Conservation (phyloP, 306 rosid species). For the Glycine tomentella region DNA sequence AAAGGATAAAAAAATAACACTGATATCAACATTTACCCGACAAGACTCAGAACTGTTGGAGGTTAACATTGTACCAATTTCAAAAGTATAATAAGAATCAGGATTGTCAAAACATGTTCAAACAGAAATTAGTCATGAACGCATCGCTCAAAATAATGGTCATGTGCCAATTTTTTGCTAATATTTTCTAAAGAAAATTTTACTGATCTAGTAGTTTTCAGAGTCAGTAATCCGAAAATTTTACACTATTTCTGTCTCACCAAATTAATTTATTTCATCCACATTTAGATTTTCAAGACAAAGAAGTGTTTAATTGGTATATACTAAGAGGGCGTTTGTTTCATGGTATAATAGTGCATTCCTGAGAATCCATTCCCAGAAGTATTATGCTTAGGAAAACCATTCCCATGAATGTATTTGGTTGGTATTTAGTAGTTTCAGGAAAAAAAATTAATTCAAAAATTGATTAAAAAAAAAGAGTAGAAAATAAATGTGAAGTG, state of each 20-base stretch:
- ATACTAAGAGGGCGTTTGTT: not conserved
- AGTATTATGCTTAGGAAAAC: no score
- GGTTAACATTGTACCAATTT: not conserved
- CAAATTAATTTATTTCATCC: slow-evolving; percentile 18
- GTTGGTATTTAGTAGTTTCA: no score
- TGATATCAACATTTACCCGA: slow-evolving; percentile 22
- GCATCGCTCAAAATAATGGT: not conserved
- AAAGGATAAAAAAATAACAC: slow-evolving; percentile 18
- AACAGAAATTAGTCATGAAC: no score
- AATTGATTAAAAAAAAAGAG: no score
- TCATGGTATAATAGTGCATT: no score
- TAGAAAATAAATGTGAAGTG: no score
- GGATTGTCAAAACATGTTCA: no score
- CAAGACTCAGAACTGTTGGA: slow-evolving; percentile 12
- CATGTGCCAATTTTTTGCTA: not conserved
- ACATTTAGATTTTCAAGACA: not conserved
- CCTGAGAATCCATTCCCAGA: no score
- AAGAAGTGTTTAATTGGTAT: not conserved
- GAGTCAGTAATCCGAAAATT: not conserved
- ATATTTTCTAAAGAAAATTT: not conserved
- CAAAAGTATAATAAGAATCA: no score
- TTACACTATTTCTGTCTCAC: not conserved
- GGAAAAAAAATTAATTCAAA: no score
- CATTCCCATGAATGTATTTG: no score
- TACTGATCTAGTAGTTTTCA: not conserved